Conservation (phyloP, 768 basidiomycete species). For the Hirschioporus abietinus region DNA sequence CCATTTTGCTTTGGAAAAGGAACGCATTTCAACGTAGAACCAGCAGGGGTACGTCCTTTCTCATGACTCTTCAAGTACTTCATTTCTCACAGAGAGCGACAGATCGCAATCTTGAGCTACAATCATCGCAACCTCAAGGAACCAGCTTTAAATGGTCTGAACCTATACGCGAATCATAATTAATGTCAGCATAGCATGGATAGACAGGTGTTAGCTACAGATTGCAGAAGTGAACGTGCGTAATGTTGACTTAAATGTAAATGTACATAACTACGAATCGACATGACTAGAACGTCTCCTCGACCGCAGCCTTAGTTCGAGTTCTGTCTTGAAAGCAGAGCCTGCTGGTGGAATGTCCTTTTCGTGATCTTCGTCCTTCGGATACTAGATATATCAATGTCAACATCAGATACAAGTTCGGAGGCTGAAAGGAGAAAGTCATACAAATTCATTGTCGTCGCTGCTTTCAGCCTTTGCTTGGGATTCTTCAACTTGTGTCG, state of each 20-base stretch:
- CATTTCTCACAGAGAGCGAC: conserved; percentile 10
- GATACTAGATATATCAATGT: not conserved
- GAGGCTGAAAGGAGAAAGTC: not conserved
- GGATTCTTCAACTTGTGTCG: not conserved
- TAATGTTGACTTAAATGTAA: not conserved
- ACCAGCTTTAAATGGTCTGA: conserved; percentile 71
- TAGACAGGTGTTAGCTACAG: not conserved
- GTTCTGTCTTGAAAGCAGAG: not conserved
- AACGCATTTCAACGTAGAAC: conserved; percentile 79
- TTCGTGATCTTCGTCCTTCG: not conserved
- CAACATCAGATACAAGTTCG: not conserved
- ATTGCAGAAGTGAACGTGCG: not conserved
- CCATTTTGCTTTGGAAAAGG: conserved; percentile 31
- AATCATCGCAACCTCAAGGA: conserved; percentile 77
- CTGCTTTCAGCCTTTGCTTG: not conserved
- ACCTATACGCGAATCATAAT: conserved; percentile 48
- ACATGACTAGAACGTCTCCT: not conserved
- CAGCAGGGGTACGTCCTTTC: conserved; percentile 57
- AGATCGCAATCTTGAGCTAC: conserved; percentile 80
- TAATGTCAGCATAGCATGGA: conserved; percentile 11
- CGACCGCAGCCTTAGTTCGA: conserved; percentile 3
- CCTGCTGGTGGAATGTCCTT: not conserved
- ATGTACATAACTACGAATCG: not conserved
- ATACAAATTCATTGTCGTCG: not conserved
- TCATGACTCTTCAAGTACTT: conserved; percentile 7